Conservation (phyloP, 1,139 yeast genomes). For the Yamadazyma buinensis region DNA sequence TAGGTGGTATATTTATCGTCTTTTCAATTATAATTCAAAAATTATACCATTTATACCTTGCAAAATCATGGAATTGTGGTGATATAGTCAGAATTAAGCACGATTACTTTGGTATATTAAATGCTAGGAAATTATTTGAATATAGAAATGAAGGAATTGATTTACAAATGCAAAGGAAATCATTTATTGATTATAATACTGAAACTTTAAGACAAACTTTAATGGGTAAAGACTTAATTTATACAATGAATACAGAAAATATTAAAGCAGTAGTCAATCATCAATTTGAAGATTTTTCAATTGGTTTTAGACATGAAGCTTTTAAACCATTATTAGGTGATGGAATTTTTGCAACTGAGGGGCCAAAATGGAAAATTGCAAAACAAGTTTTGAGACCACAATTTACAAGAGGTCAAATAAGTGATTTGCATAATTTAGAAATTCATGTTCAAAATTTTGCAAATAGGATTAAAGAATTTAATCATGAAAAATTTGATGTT, state of each 20-base stretch:
- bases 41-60: slow-evolving; percentile 6
- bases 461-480: slow-evolving; percentile 21
- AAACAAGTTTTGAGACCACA: slow-evolving; percentile 57
- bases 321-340: slow-evolving; percentile 49
- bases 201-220: slow-evolving; percentile 12
- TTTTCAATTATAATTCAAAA: slow-evolving; percentile 4
- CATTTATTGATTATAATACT: slow-evolving; percentile 8
- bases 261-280: slow-evolving; percentile 37
- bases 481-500: slow-evolving; percentile 23
- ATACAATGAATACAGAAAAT: slow-evolving; percentile 29
- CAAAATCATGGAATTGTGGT: slow-evolving; percentile 10
- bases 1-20: too few relatives aligned
- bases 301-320: slow-evolving; percentile 45
- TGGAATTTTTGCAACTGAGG: slow-evolving; percentile 57
- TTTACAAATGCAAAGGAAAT: slow-evolving; percentile 10
- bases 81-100: slow-evolving; percentile 7
- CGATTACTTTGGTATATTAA: slow-evolving; percentile 12
- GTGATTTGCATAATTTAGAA: slow-evolving; percentile 45
- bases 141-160: slow-evolving; percentile 13
- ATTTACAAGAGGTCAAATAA: slow-evolving; percentile 52
- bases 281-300: slow-evolving; percentile 47
- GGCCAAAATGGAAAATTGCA: slow-evolving; percentile 55
- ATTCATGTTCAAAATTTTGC: slow-evolving; percentile 39
- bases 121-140: slow-evolving; percentile 10
- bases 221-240: slow-evolving; percentile 13